These are phyloP conservation scores for Paxillus involutus DNA, from an alignment of 768 basidiomycete genomes.

Conservation along the genomic window DNA sequence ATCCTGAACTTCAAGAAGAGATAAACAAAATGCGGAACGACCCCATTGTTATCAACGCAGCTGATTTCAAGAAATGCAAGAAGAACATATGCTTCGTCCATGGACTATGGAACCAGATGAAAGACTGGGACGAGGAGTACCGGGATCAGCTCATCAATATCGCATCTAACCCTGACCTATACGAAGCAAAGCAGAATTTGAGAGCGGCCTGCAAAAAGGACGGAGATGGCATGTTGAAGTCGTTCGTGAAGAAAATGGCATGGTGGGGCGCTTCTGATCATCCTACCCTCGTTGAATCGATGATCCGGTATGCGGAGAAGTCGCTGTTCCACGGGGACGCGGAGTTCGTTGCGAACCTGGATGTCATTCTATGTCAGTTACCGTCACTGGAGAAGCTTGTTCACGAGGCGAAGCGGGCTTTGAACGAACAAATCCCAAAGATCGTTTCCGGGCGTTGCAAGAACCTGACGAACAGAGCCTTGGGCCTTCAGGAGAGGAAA, in stretches of 20 bases:
- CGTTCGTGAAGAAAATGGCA: neutral
- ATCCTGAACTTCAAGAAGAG: neutral
- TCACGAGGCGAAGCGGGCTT: neutral
- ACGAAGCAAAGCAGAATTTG: neutral
- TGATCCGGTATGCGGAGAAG: neutral
- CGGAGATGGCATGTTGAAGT: neutral
- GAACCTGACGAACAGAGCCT: neutral
- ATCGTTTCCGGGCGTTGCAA: neutral
- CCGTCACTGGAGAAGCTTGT: neutral
- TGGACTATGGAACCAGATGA: neutral
- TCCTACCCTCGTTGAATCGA: neutral
- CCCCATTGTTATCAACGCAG: neutral
- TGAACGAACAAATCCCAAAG: neutral
- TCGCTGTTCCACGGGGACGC: neutral
- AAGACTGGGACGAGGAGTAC: neutral
- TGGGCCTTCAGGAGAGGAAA: neutral
- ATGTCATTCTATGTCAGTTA: neutral
- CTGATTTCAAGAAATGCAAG: neutral
- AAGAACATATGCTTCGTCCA: neutral
- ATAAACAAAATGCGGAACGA: neutral
- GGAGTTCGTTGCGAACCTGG: constrained; percentile 1
- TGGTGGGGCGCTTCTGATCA: neutral
- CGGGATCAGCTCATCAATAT: neutral
- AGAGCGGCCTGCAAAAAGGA: neutral
- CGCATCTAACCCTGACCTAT: neutral